These are phyloP conservation scores for Cladosporium cucumerinum DNA, from an alignment of 2,329 filamentous ascomycete species.

Conservation along the genomic window DNA sequence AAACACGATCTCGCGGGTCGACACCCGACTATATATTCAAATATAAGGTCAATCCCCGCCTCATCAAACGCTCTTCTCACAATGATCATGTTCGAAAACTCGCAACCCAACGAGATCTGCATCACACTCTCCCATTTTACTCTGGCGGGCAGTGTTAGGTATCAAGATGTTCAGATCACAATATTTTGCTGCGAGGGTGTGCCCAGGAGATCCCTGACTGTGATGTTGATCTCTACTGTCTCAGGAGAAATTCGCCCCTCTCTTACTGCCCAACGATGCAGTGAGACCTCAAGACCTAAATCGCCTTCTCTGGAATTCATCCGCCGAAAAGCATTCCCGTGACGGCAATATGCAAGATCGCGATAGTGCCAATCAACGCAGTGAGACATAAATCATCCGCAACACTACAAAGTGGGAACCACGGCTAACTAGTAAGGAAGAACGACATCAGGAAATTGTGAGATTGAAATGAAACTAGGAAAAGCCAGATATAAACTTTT, in stretches of 20 bases:
- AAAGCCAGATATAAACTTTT: not conserved
- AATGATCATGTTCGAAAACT: not conserved
- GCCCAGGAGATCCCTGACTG: not conserved
- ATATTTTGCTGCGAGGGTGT: not conserved
- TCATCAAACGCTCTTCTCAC: not conserved
- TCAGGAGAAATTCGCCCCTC: not conserved
- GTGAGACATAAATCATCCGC: too few species aligned
- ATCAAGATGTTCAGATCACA: not conserved
- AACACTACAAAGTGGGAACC: too few species aligned
- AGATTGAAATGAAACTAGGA: not conserved
- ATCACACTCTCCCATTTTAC: not conserved
- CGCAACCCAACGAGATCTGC: not conserved
- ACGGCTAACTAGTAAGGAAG: too few species aligned
- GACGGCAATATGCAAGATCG: too few species aligned
- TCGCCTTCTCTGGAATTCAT: too few species aligned
- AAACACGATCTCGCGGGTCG: not conserved
- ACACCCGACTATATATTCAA: not conserved
- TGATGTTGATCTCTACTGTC: not conserved
- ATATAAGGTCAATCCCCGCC: not conserved
- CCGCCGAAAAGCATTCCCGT: not conserved
- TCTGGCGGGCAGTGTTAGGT: not conserved
- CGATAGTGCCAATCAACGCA: not conserved
- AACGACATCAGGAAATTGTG: too few species aligned
- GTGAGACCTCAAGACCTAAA: too few species aligned
- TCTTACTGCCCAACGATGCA: not conserved